Evolutionary conservation across 768 basidiomycete genomes (phyloP), one percentile per base, ranked within the genome.

Genomic region (Podaxis mareebaensis): DNA sequence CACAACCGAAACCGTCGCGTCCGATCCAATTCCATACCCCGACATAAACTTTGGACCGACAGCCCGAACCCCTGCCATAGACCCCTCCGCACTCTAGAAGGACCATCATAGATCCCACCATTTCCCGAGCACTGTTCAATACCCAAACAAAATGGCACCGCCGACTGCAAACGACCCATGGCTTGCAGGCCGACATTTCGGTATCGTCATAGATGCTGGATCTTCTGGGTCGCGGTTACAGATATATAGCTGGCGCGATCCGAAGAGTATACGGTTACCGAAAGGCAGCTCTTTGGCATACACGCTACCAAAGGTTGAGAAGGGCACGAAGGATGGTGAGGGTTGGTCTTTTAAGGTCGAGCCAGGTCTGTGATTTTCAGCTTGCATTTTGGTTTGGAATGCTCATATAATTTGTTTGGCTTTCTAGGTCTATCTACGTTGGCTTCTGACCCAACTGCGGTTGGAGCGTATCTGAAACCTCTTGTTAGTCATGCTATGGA

Each of bases 141-240:
- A 15, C 15, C 52, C 4, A 15, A 42, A 15, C 22, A 33, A 26
- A 44, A 93, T 95, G 93, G 89, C 91, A 51, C 90, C 93, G 54
- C 88, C 90, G 64, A 85, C 83, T 63, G 84, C 78, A 58, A 81
- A 81, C 67, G 86, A 93, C 72, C 76, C 88, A 65, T 95, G 93
- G 93, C 83, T 92, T 61, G 77, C 83, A 64, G 87, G 86, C 60
- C 88, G 94, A 67, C 87, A 89, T 69, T 96, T 94, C 76, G 95
- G 93, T 64, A 85, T 99, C 64, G 95, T 99, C 66, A 93, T 99
- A 75, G 97, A 99, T 80, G 97, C 97, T 72, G 97, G 97, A 65
- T 97, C 95, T 73, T 98, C 95, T 24, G 97, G 97, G 30, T 98
- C 96, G 4, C 81, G 97, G 59, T 79, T 98, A 39, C 96, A 98